Base-by-base conservation (phyloP, 2,329 filamentous ascomycete species). In the Fusarium newnesense region DNA sequence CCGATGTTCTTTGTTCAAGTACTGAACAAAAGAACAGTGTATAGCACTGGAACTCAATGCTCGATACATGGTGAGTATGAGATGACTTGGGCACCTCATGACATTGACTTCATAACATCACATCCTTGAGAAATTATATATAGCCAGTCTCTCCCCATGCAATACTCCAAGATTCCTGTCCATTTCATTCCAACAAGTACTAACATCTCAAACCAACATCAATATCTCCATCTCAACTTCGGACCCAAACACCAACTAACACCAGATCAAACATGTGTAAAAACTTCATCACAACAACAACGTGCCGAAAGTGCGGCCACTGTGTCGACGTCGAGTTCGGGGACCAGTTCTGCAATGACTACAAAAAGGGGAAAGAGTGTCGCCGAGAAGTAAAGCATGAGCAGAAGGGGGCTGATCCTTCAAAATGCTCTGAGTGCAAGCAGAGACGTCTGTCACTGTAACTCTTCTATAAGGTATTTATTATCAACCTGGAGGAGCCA, bases 221-320 rank as follows among this genome's bases (percentile, higher is more conserved):
- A 11, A 15, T 11, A n/a, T 34, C 3, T 1, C 9, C 12, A 53
- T 44, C 8, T 9, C n/a, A n/a, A n/a, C 26, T 19, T 30, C 9
- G 7, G 18, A n/a, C 42, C 8, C 15, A 19, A n/a, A 13, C 9
- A 16, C 10, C 15, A 16, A 28, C 36, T 36, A 28, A 19, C 30
- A 47, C 18, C 18, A 28, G n/a, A 40, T 28, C 24, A 16, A 54
- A 19, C 16, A 73, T 73, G 70, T 73, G 70, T 34, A 36, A 30
- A 7, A 40, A 63, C 56, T 42, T 54, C 15, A 34, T 34, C 26
- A 60, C 21, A 7, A 43, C 36, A 30, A 39, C 47, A 12, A n/a
- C 34, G 2, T 73, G 70, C 19, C 37, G 28, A 8, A 43, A 44
- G 7, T 73, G 70, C 39, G 43, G 10, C 18, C 28, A 65, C 7